Percentiles rank a stretch among this genome's conserved stretches.
These are phyloP conservation scores for Mycena polygramma DNA, from an alignment of 768 basidiomycete genomes.

Conservation along the genomic window DNA sequence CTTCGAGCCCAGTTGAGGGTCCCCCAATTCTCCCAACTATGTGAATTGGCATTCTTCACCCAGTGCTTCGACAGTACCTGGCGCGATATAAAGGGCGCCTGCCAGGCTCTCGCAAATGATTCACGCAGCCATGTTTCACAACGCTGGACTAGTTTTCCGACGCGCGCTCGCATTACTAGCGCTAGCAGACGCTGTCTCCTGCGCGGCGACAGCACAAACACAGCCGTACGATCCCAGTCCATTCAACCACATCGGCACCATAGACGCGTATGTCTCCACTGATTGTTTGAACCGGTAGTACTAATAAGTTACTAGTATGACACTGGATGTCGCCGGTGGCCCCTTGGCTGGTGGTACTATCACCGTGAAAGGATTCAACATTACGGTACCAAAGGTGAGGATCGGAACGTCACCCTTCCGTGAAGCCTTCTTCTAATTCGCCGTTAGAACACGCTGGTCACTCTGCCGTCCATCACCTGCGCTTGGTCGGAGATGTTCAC, in stretches of 20 bases:
- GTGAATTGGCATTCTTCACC: too few species aligned
- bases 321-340: neutral
- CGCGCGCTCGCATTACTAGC: slow-evolving; percentile 8
- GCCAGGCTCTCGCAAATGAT: neutral
- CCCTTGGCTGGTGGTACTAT: slow-evolving; percentile 14
- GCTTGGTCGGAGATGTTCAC: slow-evolving; percentile 25
- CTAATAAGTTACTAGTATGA: neutral
- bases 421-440: neutral
- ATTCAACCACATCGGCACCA: slow-evolving; percentile 11
- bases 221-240: slow-evolving; percentile 11
- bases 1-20: too few species aligned
- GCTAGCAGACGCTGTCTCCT: neutral
- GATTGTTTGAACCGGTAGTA: neutral
- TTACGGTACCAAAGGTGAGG: slow-evolving; percentile 11
- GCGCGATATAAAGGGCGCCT: neutral
- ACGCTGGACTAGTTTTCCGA: neutral
- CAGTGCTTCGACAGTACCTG: neutral
- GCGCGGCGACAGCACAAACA: neutral
- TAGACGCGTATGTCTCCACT: neutral
- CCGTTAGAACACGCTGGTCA: slow-evolving; percentile 16
- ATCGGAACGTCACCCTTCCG: neutral
- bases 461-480: slow-evolving; percentile 16
- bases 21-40: too few species aligned
- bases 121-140: slow-evolving; percentile 4
- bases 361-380: slow-evolving; percentile 5